Evolutionary conservation across 2,329 filamentous ascomycete species (phyloP), one percentile per base, ranked within the genome.

Genomic region (Sphaerulina vaccinii): DNA sequence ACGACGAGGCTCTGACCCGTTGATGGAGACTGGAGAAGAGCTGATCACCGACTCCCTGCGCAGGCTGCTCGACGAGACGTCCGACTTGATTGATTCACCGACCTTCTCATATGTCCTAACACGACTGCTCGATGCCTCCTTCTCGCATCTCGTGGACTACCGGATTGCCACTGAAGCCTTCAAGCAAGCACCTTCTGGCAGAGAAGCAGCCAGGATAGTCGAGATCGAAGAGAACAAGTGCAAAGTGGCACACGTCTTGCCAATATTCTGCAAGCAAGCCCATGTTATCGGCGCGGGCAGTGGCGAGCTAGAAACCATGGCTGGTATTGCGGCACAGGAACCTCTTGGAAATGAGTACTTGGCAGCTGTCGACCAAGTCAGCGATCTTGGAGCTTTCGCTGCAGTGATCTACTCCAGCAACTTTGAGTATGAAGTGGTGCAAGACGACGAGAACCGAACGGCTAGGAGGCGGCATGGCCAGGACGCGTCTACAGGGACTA

Each of bases 21-120:
- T 62, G 55, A 40, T 27, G 13, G 53, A 47, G 9, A 51, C 51
- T 13, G 47, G 43, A 9, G 58, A 62, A n/a, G 16, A 69, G 73
- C 21, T 71, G 10, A 69, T 75, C 23, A 77, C 79, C n/a, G 68
- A 78, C 5, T 81, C 84, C 1, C 81, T 99, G 50, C 84, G 92
- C 50, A 86, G 88, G 52, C 81, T 99, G 16, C 81, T 99, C 1
- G 92, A 99, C 68, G 93, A 99, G 75, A 97, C 93, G 1, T 88
- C 92, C 33, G 93, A 99, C 68, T 81, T 99, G 19, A 86, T 97
- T 66, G 93, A 99, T 67, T 96, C 93, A 1, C 93, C 93, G 0
- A 82, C 88, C 29, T 97, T 97, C 71, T 82, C 85, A 0, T 86
- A 90, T 64, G 90, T 99, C 29, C 79, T 96, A 38, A 89, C 87